A percentile compares a stretch with the other conserved stretches of the same genome.
Evolutionary conservation across 2,329 filamentous ascomycete species (phyloP).

Genomic region (Aureobasidium sp.): DNA sequence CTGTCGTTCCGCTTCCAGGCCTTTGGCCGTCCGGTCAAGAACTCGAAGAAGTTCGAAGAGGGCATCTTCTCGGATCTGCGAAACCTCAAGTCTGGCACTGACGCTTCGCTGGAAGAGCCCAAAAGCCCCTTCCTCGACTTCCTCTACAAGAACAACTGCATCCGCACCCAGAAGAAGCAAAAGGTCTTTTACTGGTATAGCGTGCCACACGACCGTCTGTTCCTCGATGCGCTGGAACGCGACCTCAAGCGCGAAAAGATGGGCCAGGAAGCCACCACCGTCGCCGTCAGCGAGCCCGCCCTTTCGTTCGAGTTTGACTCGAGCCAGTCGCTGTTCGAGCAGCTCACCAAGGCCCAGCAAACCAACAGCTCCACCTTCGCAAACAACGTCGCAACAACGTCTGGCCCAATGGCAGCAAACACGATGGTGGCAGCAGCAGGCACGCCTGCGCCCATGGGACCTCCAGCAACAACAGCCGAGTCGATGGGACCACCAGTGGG

Average conservation of each 20-base stretch:
- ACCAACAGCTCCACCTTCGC: constrained; percentile 91
- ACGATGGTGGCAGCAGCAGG: constrained; percentile 88
- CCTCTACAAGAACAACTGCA: constrained; percentile 99
- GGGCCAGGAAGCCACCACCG: constrained; percentile 94
- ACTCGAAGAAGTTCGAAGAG: constrained; percentile 99
- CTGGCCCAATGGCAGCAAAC: constrained; percentile 83
- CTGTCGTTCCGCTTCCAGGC: constrained; percentile 97
- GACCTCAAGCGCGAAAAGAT: constrained; percentile 99
- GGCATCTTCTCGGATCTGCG: constrained; percentile 98
- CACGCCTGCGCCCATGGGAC: constrained; percentile 51
- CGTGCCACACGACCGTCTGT: constrained; percentile 93
- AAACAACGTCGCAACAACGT: constrained; percentile 30
- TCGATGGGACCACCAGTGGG: constrained; percentile 27
- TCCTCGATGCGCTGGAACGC: constrained; percentile 92
- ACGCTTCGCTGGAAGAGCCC: constrained; percentile 95
- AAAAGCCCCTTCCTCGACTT: constrained; percentile 98
- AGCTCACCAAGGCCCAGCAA: constrained; percentile 98
- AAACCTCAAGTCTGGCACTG: constrained; percentile 95
- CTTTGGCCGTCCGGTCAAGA: constrained; percentile 96
- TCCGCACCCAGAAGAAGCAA: constrained; percentile 98
- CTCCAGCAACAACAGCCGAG: constrained; percentile 22
- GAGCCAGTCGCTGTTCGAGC: constrained; percentile 96
- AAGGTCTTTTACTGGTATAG: constrained; percentile 99
- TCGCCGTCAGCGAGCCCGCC: constrained; percentile 93
- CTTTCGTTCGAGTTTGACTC: constrained; percentile 99